Conservation (phyloP, 208 protist genomes). For the Leishmania major region DNA sequence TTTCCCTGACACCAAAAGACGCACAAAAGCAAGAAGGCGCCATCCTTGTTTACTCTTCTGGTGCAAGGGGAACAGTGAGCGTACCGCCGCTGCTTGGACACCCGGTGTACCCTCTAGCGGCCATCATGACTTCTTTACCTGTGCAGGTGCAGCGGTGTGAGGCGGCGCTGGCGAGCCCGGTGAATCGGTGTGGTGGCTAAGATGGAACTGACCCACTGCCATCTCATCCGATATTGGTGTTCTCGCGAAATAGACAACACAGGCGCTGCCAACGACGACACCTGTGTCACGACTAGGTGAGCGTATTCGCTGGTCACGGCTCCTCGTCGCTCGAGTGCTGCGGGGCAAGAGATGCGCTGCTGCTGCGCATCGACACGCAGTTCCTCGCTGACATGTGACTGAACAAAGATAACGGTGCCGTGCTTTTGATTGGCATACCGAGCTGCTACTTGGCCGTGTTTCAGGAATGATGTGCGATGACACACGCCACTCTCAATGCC, state of each 20-base stretch:
- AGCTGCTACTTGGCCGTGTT: conserved; percentile 66
- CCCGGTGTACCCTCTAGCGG: neutral
- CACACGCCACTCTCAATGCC: conserved; percentile 59
- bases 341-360: conserved; percentile 9
- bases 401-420: conserved; percentile 59
- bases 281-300: conserved; percentile 52
- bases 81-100: neutral
- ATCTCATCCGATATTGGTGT: conserved; percentile 13
- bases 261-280: conserved; percentile 26
- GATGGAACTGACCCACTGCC: neutral
- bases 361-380: conserved; percentile 29
- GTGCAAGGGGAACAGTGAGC: neutral
- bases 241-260: conserved; percentile 44
- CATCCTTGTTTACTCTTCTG: neutral
- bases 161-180: conserved; percentile 4
- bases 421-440: conserved; percentile 62
- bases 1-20: neutral
- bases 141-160: conserved; percentile 18
- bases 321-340: conserved; percentile 56
- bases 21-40: neutral
- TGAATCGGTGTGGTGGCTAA: neutral
- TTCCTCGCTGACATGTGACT: conserved; percentile 70
- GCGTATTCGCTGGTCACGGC: conserved; percentile 45
- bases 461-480: conserved; percentile 43
- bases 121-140: conserved; percentile 1